Percentiles rank a stretch among this genome's conserved stretches.
Evolutionary conservation across 108 stramenopile species (phyloP).

Genomic region (Conticribra guillardii): DNA sequence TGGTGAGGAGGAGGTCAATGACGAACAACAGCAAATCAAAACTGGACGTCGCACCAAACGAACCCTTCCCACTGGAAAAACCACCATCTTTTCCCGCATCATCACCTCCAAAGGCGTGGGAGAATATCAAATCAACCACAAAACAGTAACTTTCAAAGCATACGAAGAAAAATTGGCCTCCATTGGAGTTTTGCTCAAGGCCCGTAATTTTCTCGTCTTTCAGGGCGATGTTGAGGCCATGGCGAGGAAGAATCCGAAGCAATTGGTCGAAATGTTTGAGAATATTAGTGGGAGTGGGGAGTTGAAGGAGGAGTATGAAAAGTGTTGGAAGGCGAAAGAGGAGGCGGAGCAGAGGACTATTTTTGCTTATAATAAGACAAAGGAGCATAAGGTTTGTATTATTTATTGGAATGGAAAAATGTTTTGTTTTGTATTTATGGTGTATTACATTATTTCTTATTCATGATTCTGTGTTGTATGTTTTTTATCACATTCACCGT

Average conservation of each 20-base stretch:
- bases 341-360: constrained; percentile 86
- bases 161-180: constrained; percentile 85
- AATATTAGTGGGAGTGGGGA: constrained; percentile 87
- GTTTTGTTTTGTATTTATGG: too few species aligned
- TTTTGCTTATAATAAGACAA: constrained; percentile 90
- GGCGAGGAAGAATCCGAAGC: constrained; percentile 91
- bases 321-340: constrained; percentile 78
- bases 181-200: constrained; percentile 97
- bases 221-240: constrained; percentile 98
- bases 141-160: constrained; percentile 73
- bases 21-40: constrained; percentile 23
- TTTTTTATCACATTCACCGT: not conserved
- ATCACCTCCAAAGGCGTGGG: constrained; percentile 85
- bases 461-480: too few species aligned
- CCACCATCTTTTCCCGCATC: constrained; percentile 81
- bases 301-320: constrained; percentile 84
- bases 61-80: constrained; percentile 38
- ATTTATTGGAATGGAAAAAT: not conserved
- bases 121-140: constrained; percentile 88
- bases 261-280: constrained; percentile 95
- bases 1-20: constrained; percentile 33
- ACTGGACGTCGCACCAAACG: constrained; percentile 23
- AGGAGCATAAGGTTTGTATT: constrained; percentile 66
- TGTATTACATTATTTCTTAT: too few species aligned
- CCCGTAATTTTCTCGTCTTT: constrained; percentile 99